phyloP scores from a whole-genome alignment of 768 basidiomycete genomes.

The Termitomyces bulborhizus region DNA sequence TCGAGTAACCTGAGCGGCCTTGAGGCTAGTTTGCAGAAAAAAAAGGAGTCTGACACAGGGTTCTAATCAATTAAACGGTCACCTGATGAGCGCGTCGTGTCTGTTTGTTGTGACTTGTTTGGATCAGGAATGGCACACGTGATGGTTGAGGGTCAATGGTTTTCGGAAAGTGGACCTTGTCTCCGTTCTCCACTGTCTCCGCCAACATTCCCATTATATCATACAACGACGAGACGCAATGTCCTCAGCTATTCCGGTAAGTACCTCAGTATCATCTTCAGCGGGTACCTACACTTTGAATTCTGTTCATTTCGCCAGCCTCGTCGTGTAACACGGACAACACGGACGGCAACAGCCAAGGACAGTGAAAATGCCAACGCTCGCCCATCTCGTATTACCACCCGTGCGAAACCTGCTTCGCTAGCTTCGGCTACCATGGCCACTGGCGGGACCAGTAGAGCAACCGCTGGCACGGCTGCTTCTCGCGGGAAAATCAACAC shows the following conservation, averaged over 20 bases:
- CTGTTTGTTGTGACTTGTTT: conserved; percentile 10
- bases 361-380: conserved; percentile 74
- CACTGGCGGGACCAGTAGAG: conserved; percentile 32
- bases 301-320: conserved; percentile 35
- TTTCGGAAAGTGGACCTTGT: conserved; percentile 12
- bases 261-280: conserved; percentile 14
- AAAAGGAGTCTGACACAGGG: too few relatives aligned
- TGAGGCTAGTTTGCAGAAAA: too few relatives aligned
- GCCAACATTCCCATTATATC: conserved; percentile 17
- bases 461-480: conserved; percentile 43
- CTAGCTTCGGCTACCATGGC: conserved; percentile 32
- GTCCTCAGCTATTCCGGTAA: conserved; percentile 44
- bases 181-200: conserved; percentile 21
- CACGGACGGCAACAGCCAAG: conserved; percentile 42
- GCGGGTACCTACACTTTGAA: conserved; percentile 6
- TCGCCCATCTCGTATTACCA: conserved; percentile 50
- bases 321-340: conserved; percentile 60
- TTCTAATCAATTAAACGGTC: conserved; percentile 9
- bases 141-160: conserved; percentile 32
- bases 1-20: too few relatives aligned
- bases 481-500: conserved; percentile 44
- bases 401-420: conserved; percentile 55
- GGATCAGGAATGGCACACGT: conserved; percentile 24
- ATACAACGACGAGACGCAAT: conserved; percentile 24
- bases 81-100: conserved; percentile 35